Percentiles rank a stretch among this genome's conserved stretches.
Evolutionary conservation across 495 filamentous ascomycete genomes (phyloP).

Genomic region (Cryomyces minteri): DNA sequence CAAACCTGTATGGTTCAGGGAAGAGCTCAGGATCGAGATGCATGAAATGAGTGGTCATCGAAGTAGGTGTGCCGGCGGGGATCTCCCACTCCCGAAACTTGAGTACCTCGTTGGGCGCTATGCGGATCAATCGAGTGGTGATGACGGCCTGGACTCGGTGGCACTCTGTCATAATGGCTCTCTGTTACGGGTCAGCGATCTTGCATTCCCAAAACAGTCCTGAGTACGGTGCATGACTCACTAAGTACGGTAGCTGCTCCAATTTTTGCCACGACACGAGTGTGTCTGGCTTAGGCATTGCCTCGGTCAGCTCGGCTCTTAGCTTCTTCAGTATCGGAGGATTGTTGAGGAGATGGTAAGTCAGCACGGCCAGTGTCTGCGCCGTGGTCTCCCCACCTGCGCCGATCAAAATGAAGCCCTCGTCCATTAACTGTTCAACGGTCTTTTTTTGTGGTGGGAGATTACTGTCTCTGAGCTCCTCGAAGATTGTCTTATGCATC

Average conservation of each 20-base stretch:
- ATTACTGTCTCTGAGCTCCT: constrained; percentile 11
- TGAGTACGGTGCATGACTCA: constrained; percentile 1
- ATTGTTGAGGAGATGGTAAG: constrained; percentile 16
- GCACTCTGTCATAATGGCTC: too few relatives aligned
- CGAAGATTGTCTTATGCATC: constrained; percentile 16
- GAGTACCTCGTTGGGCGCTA: constrained; percentile 9
- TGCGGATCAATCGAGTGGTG: constrained; percentile 7
- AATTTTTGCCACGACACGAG: constrained; percentile 6
- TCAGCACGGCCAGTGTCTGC: constrained; percentile 11
- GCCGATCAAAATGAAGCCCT: constrained; percentile 17
- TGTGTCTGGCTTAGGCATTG: constrained; percentile 2
- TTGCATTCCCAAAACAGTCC: constrained; percentile 6
- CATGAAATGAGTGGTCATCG: background rate
- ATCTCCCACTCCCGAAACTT: constrained; percentile 6
- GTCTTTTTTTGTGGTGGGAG: constrained; percentile 13
- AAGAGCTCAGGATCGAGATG: constrained; percentile 2
- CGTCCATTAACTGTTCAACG: constrained; percentile 14
- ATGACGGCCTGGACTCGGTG: background rate
- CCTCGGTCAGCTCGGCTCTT: constrained; percentile 16
- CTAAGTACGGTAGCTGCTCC: constrained; percentile 21
- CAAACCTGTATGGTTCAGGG: constrained; percentile 2
- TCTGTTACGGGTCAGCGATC: background rate
- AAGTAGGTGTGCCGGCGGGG: constrained; percentile 3
- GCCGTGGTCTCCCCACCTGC: constrained; percentile 23
- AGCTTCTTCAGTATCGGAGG: constrained; percentile 7